These are phyloP conservation scores for Lachancea meyersii DNA, from an alignment of 805 yeast species.

Conservation along the genomic window DNA sequence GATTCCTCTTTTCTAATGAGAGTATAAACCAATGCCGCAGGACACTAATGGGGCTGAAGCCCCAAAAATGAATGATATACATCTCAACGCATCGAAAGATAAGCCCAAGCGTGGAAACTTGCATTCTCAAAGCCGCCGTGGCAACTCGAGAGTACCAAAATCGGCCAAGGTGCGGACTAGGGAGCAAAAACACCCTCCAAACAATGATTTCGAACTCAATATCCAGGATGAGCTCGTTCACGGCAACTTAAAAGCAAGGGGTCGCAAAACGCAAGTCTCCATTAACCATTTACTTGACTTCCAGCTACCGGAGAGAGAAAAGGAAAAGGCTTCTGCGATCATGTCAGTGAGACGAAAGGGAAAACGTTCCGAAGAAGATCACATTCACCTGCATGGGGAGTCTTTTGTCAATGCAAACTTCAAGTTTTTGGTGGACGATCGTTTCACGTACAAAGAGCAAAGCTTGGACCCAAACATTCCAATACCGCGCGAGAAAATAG, in stretches of 20 bases:
- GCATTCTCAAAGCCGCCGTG: background rate
- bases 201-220: conserved; percentile 26
- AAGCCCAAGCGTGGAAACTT: background rate
- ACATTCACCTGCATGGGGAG: conserved; percentile 53
- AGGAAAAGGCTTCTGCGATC: conserved; percentile 11
- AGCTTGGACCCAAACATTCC: conserved; percentile 70
- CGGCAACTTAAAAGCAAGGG: conserved; percentile 32
- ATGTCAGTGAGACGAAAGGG: conserved; percentile 22
- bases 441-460: conserved; percentile 51
- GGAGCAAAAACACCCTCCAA: background rate
- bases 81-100: background rate
- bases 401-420: conserved; percentile 76
- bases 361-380: conserved; percentile 27
- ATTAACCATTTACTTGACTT: conserved; percentile 65
- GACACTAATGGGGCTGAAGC: conserved; percentile 2
- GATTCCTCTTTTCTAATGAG: conserved; percentile 3
- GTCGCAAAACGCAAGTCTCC: conserved; percentile 41
- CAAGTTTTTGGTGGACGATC: conserved; percentile 69
- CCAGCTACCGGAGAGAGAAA: conserved; percentile 39
- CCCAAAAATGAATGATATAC: background rate
- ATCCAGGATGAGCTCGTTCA: conserved; percentile 33
- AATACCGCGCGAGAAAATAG: conserved; percentile 51
- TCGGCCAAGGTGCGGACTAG: background rate
- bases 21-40: conserved; percentile 8
- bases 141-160: conserved; percentile 2